Percentiles rank a stretch among this genome's conserved stretches.
These are phyloP conservation scores for Sclerospora graminicola DNA, from an alignment of 352 stramenopile species.

Conservation along the genomic window DNA sequence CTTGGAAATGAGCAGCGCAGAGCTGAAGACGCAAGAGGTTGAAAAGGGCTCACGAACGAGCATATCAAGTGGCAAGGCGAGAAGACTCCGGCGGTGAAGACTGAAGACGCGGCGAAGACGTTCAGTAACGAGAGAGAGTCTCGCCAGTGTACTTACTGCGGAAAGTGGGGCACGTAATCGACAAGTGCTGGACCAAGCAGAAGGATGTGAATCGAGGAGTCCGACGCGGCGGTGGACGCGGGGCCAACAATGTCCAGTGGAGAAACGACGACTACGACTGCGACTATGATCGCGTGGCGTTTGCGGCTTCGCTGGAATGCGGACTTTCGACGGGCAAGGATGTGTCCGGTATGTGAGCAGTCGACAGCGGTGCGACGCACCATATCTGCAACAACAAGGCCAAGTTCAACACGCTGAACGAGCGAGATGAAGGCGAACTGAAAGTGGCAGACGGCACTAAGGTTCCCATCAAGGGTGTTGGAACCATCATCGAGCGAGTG, in stretches of 20 bases:
- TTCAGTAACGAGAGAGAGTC: too few species aligned
- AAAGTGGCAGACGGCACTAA: neutral
- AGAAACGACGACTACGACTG: neutral
- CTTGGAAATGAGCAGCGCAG: too few species aligned
- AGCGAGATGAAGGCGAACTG: neutral
- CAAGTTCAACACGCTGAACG: neutral
- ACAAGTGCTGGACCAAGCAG: constrained; percentile 16
- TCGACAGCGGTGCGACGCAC: neutral
- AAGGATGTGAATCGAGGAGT: constrained; percentile 5
- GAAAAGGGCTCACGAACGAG: too few species aligned
- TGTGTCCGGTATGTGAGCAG: neutral
- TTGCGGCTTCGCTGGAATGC: constrained; percentile 11
- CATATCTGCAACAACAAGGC: neutral
- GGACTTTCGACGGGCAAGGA: neutral
- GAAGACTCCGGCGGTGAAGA: too few species aligned
- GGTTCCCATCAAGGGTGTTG: neutral
- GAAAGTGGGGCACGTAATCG: constrained; percentile 11
- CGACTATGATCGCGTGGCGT: constrained; percentile 3
- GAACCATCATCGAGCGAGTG: neutral
- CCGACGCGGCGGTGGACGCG: constrained; percentile 5
- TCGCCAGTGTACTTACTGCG: too few species aligned
- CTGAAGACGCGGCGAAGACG: too few species aligned
- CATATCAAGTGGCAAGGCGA: too few species aligned
- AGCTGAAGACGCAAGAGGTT: too few species aligned
- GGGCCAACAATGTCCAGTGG: constrained; percentile 7